Base-by-base conservation (phyloP, 2,329 filamentous ascomycete species). In the Saccharata proteae region DNA sequence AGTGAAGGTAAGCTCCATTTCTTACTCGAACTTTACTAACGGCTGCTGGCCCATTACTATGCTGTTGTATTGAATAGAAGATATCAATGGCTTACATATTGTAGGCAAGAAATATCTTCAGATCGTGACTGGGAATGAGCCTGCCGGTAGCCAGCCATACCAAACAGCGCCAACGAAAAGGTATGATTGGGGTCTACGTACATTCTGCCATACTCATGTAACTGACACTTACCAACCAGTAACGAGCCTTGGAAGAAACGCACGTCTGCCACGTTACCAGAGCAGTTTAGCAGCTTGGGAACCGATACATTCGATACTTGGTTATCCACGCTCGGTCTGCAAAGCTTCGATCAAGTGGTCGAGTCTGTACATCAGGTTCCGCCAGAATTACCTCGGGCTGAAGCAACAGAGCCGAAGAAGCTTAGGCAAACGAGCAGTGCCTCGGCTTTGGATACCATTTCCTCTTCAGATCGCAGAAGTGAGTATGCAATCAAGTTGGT, bases 1-100 rank as follows among this genome's bases (percentile, higher is more conserved):
- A 48, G 45, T 8, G 48, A 39, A 24, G 52, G 52, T 54, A 32
- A 26, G 46, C 39, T 4, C 24, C 9, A 23, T 30, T 18, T 8
- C 16, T 8, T 16, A 26, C 16, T 8, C 14, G 16, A 6, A 18
- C 5, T 13, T 19, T 20, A n/a, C n/a, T n/a, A n/a, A n/a, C n/a
- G n/a, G n/a, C n/a, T n/a, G n/a, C n/a, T n/a, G n/a, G n/a, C 20
- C 8, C 8, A 8, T 22, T 22, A 22, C 20, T 22, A 16, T 20
- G 12, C 13, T 14, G 10, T 16, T 12, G 4, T 7, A 25, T 15
- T 10, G 16, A 31, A 7, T 9, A 11, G 16, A 14, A 9, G 11
- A 11, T 20, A 8, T 16, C 12, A n/a, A 17, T 26, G 10, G 24
- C 29, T 35, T 5, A 30, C 13, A 16, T 31, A 5, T 18, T n/a